Evolutionary conservation across 2,329 filamentous ascomycete species (phyloP).

Genomic region (Venturia nashicola): DNA sequence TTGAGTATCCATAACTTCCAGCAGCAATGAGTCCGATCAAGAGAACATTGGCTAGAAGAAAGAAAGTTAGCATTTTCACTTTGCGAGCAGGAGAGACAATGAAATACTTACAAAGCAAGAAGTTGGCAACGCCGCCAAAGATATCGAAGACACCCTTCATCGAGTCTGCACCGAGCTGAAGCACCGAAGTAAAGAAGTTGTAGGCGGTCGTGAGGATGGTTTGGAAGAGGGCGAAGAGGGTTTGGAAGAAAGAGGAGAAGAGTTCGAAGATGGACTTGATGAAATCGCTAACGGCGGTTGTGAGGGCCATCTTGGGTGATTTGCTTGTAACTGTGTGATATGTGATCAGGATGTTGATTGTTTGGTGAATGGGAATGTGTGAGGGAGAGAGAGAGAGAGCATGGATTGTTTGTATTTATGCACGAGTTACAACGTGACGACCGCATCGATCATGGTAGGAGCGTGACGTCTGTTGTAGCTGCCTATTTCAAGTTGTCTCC

Average conservation of each 20-base stretch:
- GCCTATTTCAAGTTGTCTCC: too few relatives aligned
- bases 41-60: conserved; percentile 4
- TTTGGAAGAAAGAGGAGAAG: conserved; percentile 25
- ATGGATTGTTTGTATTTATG: not conserved
- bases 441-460: too few relatives aligned
- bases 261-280: conserved; percentile 33
- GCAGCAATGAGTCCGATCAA: conserved; percentile 4
- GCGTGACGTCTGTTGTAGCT: too few relatives aligned
- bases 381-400: not conserved
- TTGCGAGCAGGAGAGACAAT: too few relatives aligned
- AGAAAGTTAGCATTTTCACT: too few relatives aligned
- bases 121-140: conserved; percentile 28
- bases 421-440: too few relatives aligned
- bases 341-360: not conserved
- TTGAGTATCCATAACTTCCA: conserved; percentile 5
- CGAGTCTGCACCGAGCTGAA: conserved; percentile 25
- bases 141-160: conserved; percentile 24
- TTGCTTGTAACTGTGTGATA: not conserved
- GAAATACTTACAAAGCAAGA: conserved; percentile 24
- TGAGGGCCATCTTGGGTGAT: conserved; percentile 14
- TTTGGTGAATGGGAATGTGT: not conserved
- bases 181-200: conserved; percentile 26
- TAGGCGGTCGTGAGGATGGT: conserved; percentile 23
- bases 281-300: conserved; percentile 25
- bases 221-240: conserved; percentile 24